Evolutionary conservation across 495 filamentous ascomycete species (phyloP).

Genomic region (Parathielavia appendiculata): DNA sequence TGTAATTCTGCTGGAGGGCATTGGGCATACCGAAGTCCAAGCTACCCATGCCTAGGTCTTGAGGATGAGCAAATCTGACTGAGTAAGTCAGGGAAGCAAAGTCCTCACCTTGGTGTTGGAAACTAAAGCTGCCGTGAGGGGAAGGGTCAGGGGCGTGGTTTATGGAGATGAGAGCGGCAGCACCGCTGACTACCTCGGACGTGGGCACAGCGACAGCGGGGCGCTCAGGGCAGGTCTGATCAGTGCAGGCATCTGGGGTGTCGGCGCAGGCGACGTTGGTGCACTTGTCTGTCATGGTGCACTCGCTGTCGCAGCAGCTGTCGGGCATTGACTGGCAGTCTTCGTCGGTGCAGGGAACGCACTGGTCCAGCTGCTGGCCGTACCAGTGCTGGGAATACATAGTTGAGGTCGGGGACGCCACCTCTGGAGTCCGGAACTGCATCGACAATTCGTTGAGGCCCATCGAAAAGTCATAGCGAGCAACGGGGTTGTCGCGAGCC

Average conservation of each 20-base stretch:
- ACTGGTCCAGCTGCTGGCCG: constrained; percentile 12
- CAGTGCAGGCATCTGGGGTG: constrained; percentile 32
- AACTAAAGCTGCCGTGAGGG: constrained; percentile 8
- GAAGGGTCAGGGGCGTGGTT: constrained; percentile 26
- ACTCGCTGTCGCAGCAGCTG: constrained; percentile 35
- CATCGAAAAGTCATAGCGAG: constrained; percentile 13
- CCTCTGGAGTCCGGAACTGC: constrained; percentile 15
- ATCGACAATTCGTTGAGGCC: constrained; percentile 8
- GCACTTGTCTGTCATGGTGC: constrained; percentile 38
- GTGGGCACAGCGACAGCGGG: constrained; percentile 11
- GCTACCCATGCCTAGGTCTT: constrained; percentile 12
- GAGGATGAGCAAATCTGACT: constrained; percentile 9
- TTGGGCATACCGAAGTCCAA: constrained; percentile 20
- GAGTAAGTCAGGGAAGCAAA: not conserved
- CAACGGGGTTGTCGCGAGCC: constrained; percentile 9
- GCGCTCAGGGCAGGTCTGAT: constrained; percentile 31
- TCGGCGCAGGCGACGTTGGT: constrained; percentile 30
- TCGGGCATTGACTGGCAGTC: constrained; percentile 29
- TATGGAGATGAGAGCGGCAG: constrained; percentile 35
- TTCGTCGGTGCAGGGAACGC: constrained; percentile 25
- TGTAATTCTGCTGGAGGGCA: constrained; percentile 14
- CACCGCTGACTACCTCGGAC: constrained; percentile 28
- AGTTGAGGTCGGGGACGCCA: constrained; percentile 7
- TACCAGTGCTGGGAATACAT: constrained; percentile 19
- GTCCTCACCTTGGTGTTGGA: constrained; percentile 18